Base-by-base conservation (phyloP, 176 grass and related monocot genomes). In the Oryza meridionalis region DNA sequence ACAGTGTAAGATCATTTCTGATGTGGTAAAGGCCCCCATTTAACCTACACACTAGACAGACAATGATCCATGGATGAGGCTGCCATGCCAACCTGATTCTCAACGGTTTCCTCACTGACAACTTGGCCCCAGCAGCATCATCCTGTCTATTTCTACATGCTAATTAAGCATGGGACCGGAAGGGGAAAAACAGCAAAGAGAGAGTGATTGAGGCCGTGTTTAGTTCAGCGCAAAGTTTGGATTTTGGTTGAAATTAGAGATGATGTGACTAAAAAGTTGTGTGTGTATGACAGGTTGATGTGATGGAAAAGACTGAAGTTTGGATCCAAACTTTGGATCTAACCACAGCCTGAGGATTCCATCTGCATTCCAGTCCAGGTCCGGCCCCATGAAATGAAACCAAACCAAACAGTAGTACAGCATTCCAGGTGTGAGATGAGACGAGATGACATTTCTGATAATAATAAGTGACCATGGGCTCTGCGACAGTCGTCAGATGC, bases 401-500 rank as follows among this genome's bases (percentile, higher is more conserved):
- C 65, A 53, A 26, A 81, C 53, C 53, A 58, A 58, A 58, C 53
- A 58, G 53, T 5, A 58, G 53, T 58, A 58, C 53, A 58, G 53
- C 19, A 58, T 4, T 19, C 17, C n/a, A 70, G 16, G 29, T 26
- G 38, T 58, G 42, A 29, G 59, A n/a, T 29, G 50, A 65, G 58
- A 61, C 22, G 11, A 51, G 65, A 21, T 58, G 53, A n/a, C 16
- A 19, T 17, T 15, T 45, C 1, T 49, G 12, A 15, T 49, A 15
- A 13, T 12, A 58, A 9, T 29, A 32, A 26, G 65, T 70, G 78
- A n/a, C 65, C 78, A 69, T 67, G 31, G 68, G 7, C 55, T 81
- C 65, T 80, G 65, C 67, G 47, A 51, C 43, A 55, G 37, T 81
- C 65, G 65, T 82, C 80, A 83, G 70, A 83, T 37, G 51, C 27